Percentiles rank a stretch among this genome's conserved stretches.
Conservation (phyloP, 2,329 filamentous ascomycete genomes). For the Akanthomyces lecanii region DNA sequence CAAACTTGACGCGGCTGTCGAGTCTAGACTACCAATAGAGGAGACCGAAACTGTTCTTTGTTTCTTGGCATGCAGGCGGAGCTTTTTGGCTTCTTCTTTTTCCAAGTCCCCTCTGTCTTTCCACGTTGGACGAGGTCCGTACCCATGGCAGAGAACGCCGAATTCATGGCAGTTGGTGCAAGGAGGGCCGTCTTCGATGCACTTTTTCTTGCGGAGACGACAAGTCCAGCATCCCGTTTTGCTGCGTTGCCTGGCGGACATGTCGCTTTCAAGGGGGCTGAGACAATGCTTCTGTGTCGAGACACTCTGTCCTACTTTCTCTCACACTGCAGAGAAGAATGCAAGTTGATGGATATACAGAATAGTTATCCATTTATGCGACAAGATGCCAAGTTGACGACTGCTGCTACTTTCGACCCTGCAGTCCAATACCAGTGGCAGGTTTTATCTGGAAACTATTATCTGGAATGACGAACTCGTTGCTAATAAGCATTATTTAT, state of each 20-base stretch:
- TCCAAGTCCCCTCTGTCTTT: background rate
- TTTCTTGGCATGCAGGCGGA: background rate
- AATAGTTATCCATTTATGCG: too few relatives aligned
- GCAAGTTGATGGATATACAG: too few relatives aligned
- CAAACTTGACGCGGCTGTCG: background rate
- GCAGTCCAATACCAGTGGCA: too few relatives aligned
- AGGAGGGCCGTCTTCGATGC: background rate
- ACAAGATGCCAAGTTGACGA: too few relatives aligned
- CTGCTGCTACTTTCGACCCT: too few relatives aligned
- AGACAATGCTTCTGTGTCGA: background rate
- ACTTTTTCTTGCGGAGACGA: background rate
- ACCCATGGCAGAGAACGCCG: background rate
- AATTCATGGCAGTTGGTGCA: background rate
- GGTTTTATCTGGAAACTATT: too few relatives aligned
- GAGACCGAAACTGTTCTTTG: background rate
- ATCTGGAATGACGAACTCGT: too few relatives aligned
- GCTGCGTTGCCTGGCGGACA: background rate
- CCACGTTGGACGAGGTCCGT: background rate
- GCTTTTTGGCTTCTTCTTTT: background rate
- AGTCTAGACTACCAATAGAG: background rate
- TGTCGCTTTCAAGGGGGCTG: background rate
- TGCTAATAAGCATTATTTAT: too few relatives aligned
- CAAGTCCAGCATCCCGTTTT: background rate
- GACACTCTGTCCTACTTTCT: background rate
- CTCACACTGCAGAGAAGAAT: background rate